Conservation (phyloP, 2,329 filamentous ascomycete genomes). For the Boeremia exigua region DNA sequence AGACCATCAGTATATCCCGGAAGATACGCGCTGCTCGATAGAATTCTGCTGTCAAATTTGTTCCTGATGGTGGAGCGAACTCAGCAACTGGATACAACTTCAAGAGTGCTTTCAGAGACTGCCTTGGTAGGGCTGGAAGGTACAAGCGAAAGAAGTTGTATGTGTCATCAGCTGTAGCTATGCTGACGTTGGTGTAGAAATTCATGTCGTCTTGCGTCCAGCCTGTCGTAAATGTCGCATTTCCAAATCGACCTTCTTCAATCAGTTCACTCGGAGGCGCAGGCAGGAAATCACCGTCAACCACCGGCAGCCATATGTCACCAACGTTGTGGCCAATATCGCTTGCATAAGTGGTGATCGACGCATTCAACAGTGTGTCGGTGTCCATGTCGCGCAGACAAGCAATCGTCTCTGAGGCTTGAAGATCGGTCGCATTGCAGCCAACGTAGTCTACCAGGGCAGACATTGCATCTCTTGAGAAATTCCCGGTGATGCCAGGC, state of each 20-base stretch:
- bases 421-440: constrained; percentile 50
- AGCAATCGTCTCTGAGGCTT: constrained; percentile 53
- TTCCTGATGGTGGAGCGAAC: constrained; percentile 49
- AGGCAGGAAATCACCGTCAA: constrained; percentile 60
- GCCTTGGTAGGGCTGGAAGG: constrained; percentile 44
- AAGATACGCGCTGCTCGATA: constrained; percentile 59
- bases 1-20: constrained; percentile 60
- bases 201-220: constrained; percentile 57
- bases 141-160: constrained; percentile 50
- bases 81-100: constrained; percentile 49
- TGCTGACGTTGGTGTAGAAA: constrained; percentile 50
- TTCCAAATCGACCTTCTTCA: constrained; percentile 50
- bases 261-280: constrained; percentile 53
- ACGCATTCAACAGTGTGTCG: constrained; percentile 52
- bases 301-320: constrained; percentile 59
- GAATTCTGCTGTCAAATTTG: constrained; percentile 56
- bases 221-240: constrained; percentile 51
- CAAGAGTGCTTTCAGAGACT: constrained; percentile 34
- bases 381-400: constrained; percentile 57
- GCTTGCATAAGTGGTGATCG: constrained; percentile 50
- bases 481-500: constrained; percentile 56
- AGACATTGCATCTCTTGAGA: constrained; percentile 56
- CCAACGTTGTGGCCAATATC: constrained; percentile 51
- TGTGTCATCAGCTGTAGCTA: constrained; percentile 51
- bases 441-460: constrained; percentile 51